Conservation (phyloP, 495 filamentous ascomycete species). For the Tuber borchii region DNA sequence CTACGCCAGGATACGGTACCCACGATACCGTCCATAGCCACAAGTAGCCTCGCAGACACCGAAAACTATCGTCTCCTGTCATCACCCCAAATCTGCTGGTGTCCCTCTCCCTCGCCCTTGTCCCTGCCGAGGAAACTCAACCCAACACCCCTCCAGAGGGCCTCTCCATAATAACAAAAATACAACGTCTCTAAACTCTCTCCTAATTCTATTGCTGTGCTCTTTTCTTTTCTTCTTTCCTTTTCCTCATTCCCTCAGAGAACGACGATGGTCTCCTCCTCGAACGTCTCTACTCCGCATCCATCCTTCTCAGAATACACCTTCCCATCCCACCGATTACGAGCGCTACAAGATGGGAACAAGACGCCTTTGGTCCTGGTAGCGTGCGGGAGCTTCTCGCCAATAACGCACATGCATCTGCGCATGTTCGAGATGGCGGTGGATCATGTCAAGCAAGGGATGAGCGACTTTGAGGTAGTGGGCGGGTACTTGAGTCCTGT, state of each 20-base stretch:
- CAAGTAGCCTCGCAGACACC: not conserved
- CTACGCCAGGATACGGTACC: not conserved
- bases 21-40: not conserved
- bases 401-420: constrained; percentile 78
- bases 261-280: constrained; percentile 14
- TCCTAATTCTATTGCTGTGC: not conserved
- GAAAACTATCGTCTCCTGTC: not conserved
- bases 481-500: constrained; percentile 79
- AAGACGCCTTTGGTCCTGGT: constrained; percentile 78
- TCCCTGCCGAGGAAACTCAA: not conserved
- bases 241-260: not conserved
- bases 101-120: not conserved
- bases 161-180: not conserved
- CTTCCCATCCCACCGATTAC: constrained; percentile 67
- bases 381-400: constrained; percentile 84
- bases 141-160: not conserved
- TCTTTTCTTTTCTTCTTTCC: not conserved
- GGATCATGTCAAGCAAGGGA: constrained; percentile 59
- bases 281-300: constrained; percentile 9
- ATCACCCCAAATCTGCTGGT: not conserved
- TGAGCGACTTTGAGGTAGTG: constrained; percentile 74
- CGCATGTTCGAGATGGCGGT: constrained; percentile 92
- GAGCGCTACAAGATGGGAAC: constrained; percentile 57
- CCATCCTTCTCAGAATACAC: constrained; percentile 48
- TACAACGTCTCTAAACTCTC: not conserved